Evolutionary conservation across 192 early-diverging fungal genomes (phyloP).

Genomic region (Chytriomyces sp.): DNA sequence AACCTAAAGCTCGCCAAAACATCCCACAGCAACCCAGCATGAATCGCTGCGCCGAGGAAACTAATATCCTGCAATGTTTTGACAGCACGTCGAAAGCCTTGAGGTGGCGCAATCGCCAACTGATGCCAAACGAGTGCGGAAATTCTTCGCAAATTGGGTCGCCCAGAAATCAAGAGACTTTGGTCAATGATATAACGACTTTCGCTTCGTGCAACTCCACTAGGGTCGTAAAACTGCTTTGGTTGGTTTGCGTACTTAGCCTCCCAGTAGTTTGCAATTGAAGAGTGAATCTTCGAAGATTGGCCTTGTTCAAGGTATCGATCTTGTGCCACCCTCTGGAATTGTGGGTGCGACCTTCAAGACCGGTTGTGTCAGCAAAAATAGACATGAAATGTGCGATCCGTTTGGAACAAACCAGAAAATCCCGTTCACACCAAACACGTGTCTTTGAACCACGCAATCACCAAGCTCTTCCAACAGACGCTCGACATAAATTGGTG

Average conservation of each 20-base stretch:
- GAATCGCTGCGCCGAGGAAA: constrained; percentile 31
- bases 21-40: constrained; percentile 40
- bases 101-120: constrained; percentile 13
- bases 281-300: constrained; percentile 27
- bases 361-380: constrained; percentile 1
- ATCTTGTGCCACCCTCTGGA: constrained; percentile 33
- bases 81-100: constrained; percentile 28
- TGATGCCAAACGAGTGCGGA: constrained; percentile 39
- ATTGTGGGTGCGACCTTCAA: constrained; percentile 34
- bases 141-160: constrained; percentile 31
- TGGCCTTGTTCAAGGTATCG: constrained; percentile 38
- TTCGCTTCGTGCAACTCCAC: constrained; percentile 4
- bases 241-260: constrained; percentile 33
- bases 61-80: constrained; percentile 39
- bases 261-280: constrained; percentile 36
- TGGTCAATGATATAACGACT: constrained; percentile 36
- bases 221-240: constrained; percentile 30
- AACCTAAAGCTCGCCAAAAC: constrained; percentile 35
- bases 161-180: constrained; percentile 33
- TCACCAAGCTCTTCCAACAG: constrained; percentile 35
- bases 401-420: constrained; percentile 25
- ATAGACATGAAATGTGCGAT: neutral
- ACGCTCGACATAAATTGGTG: constrained; percentile 16
- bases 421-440: constrained; percentile 32
- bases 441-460: constrained; percentile 25